Evolutionary conservation across 1,284 basidiomycete species (phyloP).

Genomic region (Filobasidium uniguttulatum): DNA sequence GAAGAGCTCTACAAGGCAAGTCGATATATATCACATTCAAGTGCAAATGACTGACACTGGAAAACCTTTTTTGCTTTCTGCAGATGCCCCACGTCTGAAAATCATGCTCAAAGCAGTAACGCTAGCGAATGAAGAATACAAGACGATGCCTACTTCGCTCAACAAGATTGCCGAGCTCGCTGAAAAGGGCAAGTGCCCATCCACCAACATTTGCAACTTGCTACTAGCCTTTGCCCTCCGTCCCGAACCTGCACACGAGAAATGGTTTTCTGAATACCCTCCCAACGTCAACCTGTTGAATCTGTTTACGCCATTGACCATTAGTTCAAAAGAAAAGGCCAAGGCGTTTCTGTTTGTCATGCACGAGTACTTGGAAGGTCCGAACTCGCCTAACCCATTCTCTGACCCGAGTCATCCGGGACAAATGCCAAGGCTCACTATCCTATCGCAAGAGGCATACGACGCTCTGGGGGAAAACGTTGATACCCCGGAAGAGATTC

Average conservation of each 20-base stretch:
- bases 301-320: conserved; percentile 55
- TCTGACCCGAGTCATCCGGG: conserved; percentile 36
- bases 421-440: conserved; percentile 3
- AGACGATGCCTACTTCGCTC: conserved; percentile 51
- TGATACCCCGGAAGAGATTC: conserved; percentile 12
- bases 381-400: conserved; percentile 49
- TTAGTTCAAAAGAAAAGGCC: conserved; percentile 56
- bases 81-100: conserved; percentile 44
- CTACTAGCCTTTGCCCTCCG: conserved; percentile 9
- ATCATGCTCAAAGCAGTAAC: conserved; percentile 60
- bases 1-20: conserved; percentile 63
- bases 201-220: conserved; percentile 35
- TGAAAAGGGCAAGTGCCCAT: conserved; percentile 17
- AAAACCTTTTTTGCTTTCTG: too few relatives aligned
- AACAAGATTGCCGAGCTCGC: conserved; percentile 46
- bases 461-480: conserved; percentile 12
- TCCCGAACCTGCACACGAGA: not conserved
- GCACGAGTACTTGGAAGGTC: conserved; percentile 45
- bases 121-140: conserved; percentile 53
- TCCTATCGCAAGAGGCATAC: conserved; percentile 12
- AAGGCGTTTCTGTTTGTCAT: conserved; percentile 64
- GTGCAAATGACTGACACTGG: conserved; percentile 36
- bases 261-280: conserved; percentile 56
- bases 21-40: conserved; percentile 56
- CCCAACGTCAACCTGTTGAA: conserved; percentile 63